Evolutionary conservation across 1,284 basidiomycete genomes (phyloP).

Genomic region (Sanghuangporus weigelae): DNA sequence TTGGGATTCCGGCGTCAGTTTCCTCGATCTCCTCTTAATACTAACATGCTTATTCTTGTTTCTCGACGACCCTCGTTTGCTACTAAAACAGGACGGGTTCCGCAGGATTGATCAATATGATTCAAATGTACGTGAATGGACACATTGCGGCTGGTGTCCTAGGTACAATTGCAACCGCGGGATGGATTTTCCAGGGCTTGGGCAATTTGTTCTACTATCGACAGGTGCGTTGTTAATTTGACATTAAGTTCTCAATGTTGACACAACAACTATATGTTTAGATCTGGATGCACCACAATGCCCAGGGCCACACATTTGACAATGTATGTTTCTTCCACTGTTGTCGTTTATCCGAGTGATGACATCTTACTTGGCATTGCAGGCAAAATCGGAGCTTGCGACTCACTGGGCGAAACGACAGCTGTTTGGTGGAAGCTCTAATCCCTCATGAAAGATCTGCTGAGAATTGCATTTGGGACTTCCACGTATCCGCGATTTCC

Average conservation of each 20-base stretch:
- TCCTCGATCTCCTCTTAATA: not conserved
- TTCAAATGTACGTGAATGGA: slow-evolving; percentile 64
- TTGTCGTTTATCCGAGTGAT: not conserved
- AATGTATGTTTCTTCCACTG: slow-evolving; percentile 45
- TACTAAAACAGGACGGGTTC: slow-evolving; percentile 73
- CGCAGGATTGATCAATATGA: slow-evolving; percentile 92
- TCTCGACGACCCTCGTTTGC: not conserved
- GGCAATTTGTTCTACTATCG: slow-evolving; percentile 83
- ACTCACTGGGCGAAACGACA: slow-evolving; percentile 84
- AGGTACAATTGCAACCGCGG: slow-evolving; percentile 74
- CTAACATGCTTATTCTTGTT: not conserved
- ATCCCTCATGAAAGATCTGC: not conserved
- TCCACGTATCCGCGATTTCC: not conserved
- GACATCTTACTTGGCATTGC: slow-evolving; percentile 21
- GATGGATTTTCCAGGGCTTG: slow-evolving; percentile 83
- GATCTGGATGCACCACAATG: slow-evolving; percentile 83
- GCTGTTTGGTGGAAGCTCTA: slow-evolving; percentile 66
- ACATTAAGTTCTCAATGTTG: not conserved
- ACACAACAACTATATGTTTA: slow-evolving; percentile 27
- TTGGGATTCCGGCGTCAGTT: slow-evolving; percentile 72
- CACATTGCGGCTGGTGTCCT: slow-evolving; percentile 73
- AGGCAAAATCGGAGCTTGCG: slow-evolving; percentile 85
- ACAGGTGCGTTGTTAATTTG: slow-evolving; percentile 41
- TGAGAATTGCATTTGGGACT: not conserved
- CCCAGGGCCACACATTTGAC: slow-evolving; percentile 78